Evolutionary conservation across 2,329 filamentous ascomycete species (phyloP).

Genomic region (Fonsecaea monophora): DNA sequence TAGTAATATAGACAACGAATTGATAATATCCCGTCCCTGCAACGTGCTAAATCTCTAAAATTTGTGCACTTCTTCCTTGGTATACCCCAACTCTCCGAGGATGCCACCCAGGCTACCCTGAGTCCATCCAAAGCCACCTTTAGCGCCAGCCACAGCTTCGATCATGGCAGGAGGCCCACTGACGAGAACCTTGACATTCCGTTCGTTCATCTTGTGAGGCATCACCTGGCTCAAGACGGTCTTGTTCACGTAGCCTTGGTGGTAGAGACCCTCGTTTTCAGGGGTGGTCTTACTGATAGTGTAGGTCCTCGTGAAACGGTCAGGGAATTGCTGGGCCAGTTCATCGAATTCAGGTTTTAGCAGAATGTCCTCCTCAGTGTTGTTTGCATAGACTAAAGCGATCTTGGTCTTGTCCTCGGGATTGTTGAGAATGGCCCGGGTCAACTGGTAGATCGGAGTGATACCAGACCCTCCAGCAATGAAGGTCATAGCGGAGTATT

Average conservation of each 20-base stretch:
- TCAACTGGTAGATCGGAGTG: constrained; percentile 72
- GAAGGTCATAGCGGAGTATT: constrained; percentile 61
- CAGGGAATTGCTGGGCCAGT: constrained; percentile 59
- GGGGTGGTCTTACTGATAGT: constrained; percentile 57
- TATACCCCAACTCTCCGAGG: constrained; percentile 64
- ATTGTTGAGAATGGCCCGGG: constrained; percentile 67
- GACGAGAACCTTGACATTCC: constrained; percentile 65
- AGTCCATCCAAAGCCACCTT: constrained; percentile 44
- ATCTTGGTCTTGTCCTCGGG: constrained; percentile 67
- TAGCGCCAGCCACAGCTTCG: constrained; percentile 59
- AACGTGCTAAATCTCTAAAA: constrained; percentile 53
- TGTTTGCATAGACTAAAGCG: constrained; percentile 71
- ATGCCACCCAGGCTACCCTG: constrained; percentile 56
- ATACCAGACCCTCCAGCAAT: constrained; percentile 76
- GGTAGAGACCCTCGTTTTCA: constrained; percentile 49
- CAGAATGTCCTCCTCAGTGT: constrained; percentile 68
- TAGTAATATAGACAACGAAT: constrained; percentile 34
- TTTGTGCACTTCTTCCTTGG: constrained; percentile 63
- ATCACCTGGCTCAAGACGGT: constrained; percentile 62
- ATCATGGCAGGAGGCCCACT: constrained; percentile 75
- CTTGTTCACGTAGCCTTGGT: constrained; percentile 65
- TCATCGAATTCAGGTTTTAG: constrained; percentile 63
- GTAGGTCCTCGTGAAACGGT: constrained; percentile 64
- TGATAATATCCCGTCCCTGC: background rate
- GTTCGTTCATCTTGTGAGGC: constrained; percentile 43